These are phyloP conservation scores for Teratosphaeria zuluensis DNA, from an alignment of 2,329 filamentous ascomycete species.

Conservation along the genomic window DNA sequence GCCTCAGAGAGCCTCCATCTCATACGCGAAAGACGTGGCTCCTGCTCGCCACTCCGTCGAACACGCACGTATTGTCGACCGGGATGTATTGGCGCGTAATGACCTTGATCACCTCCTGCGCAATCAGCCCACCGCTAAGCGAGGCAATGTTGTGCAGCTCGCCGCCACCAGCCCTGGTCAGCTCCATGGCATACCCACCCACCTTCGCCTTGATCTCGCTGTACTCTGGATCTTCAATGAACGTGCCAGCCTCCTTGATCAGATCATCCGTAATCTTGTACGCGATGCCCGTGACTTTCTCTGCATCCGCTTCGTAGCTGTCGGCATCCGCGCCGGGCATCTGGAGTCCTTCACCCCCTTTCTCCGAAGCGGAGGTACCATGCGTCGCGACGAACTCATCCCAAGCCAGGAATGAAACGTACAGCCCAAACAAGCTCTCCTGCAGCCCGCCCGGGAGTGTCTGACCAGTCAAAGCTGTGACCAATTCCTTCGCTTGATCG, in stretches of 20 bases:
- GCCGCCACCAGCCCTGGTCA: constrained; percentile 64
- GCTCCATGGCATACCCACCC: constrained; percentile 31
- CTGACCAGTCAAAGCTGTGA: constrained; percentile 31
- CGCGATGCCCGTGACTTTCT: constrained; percentile 35
- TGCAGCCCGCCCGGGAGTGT: neutral
- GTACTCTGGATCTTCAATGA: constrained; percentile 34
- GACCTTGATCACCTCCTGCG: constrained; percentile 93
- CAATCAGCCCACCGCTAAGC: constrained; percentile 79
- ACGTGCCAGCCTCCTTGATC: constrained; percentile 32
- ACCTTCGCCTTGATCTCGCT: constrained; percentile 27
- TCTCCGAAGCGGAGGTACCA: constrained; percentile 19
- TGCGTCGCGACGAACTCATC: constrained; percentile 37
- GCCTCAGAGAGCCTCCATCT: neutral
- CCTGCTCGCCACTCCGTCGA: constrained; percentile 51
- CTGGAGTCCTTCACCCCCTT: constrained; percentile 24
- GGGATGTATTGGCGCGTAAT: constrained; percentile 61
- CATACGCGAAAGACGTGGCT: constrained; percentile 25
- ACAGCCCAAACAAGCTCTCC: constrained; percentile 37
- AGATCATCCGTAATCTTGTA: constrained; percentile 32
- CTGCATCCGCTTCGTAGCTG: constrained; percentile 26
- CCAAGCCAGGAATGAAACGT: constrained; percentile 43
- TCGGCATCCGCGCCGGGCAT: constrained; percentile 28
- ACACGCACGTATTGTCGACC: constrained; percentile 54
- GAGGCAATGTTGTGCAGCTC: constrained; percentile 91
- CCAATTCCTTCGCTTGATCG: constrained; percentile 41